Evolutionary conservation across 768 basidiomycete species (phyloP).

Genomic region (Flagelloscypha sp.): DNA sequence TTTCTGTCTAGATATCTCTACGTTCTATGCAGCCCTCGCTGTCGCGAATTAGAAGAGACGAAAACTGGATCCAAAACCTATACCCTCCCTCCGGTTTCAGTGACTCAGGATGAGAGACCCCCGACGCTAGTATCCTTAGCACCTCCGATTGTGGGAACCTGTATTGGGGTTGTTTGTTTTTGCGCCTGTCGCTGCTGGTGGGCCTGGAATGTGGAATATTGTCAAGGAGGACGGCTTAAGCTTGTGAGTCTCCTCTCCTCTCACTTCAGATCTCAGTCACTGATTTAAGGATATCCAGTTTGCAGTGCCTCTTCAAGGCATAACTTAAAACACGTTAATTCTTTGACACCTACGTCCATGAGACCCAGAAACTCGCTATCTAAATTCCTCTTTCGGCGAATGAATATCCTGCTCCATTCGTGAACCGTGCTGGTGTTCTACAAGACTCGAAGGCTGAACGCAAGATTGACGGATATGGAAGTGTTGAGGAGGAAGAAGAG

Average conservation of each 20-base stretch:
- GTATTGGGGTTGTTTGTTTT: slow-evolving; percentile 64
- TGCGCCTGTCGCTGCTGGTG: slow-evolving; percentile 64
- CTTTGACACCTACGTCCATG: slow-evolving; percentile 54
- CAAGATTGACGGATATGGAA: slow-evolving; percentile 24
- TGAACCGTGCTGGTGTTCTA: slow-evolving; percentile 40
- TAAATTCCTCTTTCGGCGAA: slow-evolving; percentile 53
- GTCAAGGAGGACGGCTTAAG: slow-evolving; percentile 68
- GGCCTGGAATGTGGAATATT: slow-evolving; percentile 70
- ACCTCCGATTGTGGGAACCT: slow-evolving; percentile 76
- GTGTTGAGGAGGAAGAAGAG: slow-evolving; percentile 21
- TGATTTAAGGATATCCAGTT: slow-evolving; percentile 1
- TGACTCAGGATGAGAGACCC: slow-evolving; percentile 51
- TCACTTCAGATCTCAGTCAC: not conserved
- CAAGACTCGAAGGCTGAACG: slow-evolving; percentile 42
- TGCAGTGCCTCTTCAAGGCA: slow-evolving; percentile 66
- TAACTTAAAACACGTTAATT: slow-evolving; percentile 60
- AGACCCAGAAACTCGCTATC: slow-evolving; percentile 51
- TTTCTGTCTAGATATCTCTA: slow-evolving; percentile 42
- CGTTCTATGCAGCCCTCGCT: slow-evolving; percentile 60
- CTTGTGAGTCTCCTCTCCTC: slow-evolving; percentile 28
- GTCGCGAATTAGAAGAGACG: slow-evolving; percentile 49
- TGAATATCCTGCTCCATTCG: slow-evolving; percentile 45
- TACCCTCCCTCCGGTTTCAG: slow-evolving; percentile 50
- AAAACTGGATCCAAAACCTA: slow-evolving; percentile 21
- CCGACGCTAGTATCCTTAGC: slow-evolving; percentile 55